phyloP scores from a whole-genome alignment of 2,329 filamentous ascomycete genomes.

The Aspergillus melleus region DNA sequence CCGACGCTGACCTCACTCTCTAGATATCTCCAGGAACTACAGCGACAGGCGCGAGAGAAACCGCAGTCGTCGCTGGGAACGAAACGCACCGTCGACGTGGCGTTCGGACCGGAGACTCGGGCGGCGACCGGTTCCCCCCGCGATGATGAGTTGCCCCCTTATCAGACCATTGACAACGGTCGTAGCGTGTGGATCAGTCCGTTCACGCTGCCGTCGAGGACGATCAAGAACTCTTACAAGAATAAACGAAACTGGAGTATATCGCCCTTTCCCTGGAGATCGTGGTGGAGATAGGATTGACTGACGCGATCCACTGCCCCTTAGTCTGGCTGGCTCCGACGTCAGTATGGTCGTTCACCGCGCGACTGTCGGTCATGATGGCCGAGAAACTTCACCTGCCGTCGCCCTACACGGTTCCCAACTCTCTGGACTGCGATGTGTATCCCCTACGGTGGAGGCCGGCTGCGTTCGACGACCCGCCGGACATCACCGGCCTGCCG shows the following conservation, averaged over 20 bases:
- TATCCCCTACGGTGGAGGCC: conserved; percentile 26
- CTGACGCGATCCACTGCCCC: background rate
- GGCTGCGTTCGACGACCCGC: conserved; percentile 12
- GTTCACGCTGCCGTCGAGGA: conserved; percentile 18
- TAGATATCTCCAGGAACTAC: conserved; percentile 17
- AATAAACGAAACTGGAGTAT: conserved; percentile 37
- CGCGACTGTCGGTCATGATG: conserved; percentile 25
- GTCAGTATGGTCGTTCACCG: conserved; percentile 27
- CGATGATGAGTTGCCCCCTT: background rate
- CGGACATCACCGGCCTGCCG: conserved; percentile 36
- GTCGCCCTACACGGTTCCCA: conserved; percentile 26
- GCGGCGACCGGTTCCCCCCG: background rate
- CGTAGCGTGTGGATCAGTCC: conserved; percentile 24
- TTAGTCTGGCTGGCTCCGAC: conserved; percentile 25
- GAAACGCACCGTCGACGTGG: background rate
- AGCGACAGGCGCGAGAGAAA: conserved; percentile 7
- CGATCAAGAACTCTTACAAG: conserved; percentile 17
- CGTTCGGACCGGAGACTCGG: background rate
- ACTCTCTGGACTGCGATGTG: conserved; percentile 29
- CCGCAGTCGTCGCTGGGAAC: background rate
- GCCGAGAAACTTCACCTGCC: conserved; percentile 24
- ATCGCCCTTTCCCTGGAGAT: conserved; percentile 1
- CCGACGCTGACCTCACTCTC: background rate
- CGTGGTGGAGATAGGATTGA: too few relatives aligned
- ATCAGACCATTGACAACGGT: conserved; percentile 1